A percentile compares a stretch with the other conserved stretches of the same genome.
Conservation (phyloP, 768 basidiomycete genomes). For the Boletus speciosus region DNA sequence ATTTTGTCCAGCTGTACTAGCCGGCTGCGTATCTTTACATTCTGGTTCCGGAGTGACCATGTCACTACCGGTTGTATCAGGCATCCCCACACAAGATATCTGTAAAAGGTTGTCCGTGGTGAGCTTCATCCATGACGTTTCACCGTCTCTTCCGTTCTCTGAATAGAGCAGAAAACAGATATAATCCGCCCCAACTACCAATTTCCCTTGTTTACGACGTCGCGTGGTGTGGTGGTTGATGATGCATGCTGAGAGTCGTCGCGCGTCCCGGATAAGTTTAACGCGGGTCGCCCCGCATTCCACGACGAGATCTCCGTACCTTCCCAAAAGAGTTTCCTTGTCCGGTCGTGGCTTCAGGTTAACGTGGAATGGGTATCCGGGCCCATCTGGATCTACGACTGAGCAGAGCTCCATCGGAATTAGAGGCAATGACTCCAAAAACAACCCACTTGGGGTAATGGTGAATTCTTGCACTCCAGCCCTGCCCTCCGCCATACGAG, state of each 20-base stretch:
- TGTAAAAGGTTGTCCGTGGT: conserved; percentile 3
- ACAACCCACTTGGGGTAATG: background rate
- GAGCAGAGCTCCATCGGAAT: conserved; percentile 1
- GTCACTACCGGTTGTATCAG: background rate
- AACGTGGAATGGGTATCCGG: background rate
- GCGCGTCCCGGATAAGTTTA: background rate
- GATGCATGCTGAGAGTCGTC: conserved; percentile 2
- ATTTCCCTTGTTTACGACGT: background rate
- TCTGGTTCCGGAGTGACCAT: background rate
- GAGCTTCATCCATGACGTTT: conserved; percentile 1
- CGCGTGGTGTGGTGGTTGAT: conserved; percentile 1
- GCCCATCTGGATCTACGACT: background rate
- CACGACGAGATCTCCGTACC: background rate
- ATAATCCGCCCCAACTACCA: background rate
- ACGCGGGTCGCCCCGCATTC: conserved; percentile 3
- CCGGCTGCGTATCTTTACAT: no score
- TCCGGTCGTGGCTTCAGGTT: background rate
- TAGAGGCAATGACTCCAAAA: conserved; percentile 2
- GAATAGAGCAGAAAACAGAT: conserved; percentile 7
- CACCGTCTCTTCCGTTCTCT: background rate
- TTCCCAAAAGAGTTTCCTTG: background rate
- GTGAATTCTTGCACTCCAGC: conserved; percentile 2
- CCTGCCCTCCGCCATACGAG: background rate
- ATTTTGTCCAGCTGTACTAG: background rate
- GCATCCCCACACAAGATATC: background rate